These are phyloP conservation scores for Apophysomyces sp. DNA, from an alignment of 371 early-diverging fungal genomes.

Conservation along the genomic window DNA sequence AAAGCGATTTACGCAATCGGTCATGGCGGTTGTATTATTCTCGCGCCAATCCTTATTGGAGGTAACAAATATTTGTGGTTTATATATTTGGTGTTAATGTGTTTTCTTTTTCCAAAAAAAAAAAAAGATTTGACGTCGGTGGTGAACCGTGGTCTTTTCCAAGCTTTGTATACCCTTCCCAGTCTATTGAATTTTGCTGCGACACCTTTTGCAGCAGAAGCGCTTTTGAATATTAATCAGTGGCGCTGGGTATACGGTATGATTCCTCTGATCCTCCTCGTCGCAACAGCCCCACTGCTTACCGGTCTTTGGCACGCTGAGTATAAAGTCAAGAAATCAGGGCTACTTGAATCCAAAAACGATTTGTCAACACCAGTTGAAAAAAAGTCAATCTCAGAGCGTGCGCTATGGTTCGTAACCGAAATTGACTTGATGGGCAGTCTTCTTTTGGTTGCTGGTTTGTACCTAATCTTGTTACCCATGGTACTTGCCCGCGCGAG, in stretches of 20 bases:
- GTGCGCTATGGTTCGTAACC: slow-evolving; percentile 25
- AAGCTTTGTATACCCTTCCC: slow-evolving; percentile 33
- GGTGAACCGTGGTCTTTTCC: slow-evolving; percentile 37
- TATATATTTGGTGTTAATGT: no score
- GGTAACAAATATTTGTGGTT: no score
- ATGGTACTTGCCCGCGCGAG: slow-evolving; percentile 35
- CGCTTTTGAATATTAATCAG: slow-evolving; percentile 6
- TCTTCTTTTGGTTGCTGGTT: slow-evolving; percentile 32
- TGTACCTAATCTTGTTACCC: slow-evolving; percentile 38
- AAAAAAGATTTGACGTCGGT: slow-evolving; percentile 29
- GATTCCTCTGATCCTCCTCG: slow-evolving; percentile 21
- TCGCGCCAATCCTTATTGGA: slow-evolving; percentile 38
- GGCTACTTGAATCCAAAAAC: not conserved
- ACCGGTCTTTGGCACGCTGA: slow-evolving; percentile 26
- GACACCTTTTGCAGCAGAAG: slow-evolving; percentile 25
- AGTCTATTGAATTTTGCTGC: slow-evolving; percentile 27
- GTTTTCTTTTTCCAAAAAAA: not conserved
- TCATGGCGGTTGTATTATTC: slow-evolving; percentile 26
- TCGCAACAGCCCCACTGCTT: slow-evolving; percentile 19
- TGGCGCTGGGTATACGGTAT: slow-evolving; percentile 34
- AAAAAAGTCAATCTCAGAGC: not conserved
- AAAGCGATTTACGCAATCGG: slow-evolving; percentile 39
- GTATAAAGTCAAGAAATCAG: slow-evolving; percentile 14
- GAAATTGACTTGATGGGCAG: slow-evolving; percentile 46
- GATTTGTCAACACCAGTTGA: not conserved